Percentiles rank a stretch among this genome's conserved stretches.
Evolutionary conservation across 129 eudicot genomes (phyloP).

Genomic region (Cynara cardunculus): DNA sequence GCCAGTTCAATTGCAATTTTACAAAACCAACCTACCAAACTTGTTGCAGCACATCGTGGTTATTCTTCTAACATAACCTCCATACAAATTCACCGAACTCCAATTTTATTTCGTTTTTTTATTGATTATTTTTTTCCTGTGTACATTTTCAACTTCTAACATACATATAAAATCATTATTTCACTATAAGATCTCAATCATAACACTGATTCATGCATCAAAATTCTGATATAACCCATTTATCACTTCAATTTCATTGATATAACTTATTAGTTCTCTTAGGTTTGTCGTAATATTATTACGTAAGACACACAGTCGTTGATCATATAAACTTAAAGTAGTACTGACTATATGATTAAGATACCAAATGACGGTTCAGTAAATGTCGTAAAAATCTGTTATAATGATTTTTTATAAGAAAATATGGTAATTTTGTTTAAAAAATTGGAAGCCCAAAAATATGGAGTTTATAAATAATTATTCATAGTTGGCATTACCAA

Average conservation of each 20-base stretch:
- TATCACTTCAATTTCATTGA: background rate
- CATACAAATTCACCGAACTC: background rate
- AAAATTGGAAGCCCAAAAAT: background rate
- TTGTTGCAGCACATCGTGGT: background rate
- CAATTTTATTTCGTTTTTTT: background rate
- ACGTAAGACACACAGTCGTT: background rate
- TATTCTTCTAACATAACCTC: background rate
- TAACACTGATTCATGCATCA: background rate
- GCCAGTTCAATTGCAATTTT: background rate
- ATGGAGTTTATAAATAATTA: too few species aligned
- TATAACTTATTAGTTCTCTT: too few species aligned
- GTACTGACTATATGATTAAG: background rate
- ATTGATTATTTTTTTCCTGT: background rate
- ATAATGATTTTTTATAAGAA: background rate
- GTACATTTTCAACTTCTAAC: background rate
- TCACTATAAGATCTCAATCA: background rate
- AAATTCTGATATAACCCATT: background rate
- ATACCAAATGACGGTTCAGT: background rate
- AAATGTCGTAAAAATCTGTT: too few species aligned
- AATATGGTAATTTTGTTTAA: background rate
- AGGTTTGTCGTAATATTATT: background rate
- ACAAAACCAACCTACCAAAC: background rate
- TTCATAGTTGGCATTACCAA: background rate
- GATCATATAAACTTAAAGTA: background rate
- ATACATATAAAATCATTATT: background rate